phyloP scores from a whole-genome alignment of 2,329 filamentous ascomycete genomes.

The Talaromyces funiculosus region DNA sequence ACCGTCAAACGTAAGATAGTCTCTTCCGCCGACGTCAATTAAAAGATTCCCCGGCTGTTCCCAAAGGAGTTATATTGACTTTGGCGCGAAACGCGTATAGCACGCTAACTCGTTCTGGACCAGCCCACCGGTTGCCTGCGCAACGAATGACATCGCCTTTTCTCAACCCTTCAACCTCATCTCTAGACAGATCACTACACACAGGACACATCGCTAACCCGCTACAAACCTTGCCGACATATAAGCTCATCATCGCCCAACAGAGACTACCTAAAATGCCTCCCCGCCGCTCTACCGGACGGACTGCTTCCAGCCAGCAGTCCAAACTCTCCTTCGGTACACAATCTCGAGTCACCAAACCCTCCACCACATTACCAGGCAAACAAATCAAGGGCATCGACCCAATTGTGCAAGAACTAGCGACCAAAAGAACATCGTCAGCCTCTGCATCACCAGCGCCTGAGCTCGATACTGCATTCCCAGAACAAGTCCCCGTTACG shows the following conservation, averaged over 20 bases:
- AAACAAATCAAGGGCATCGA: slow-evolving; percentile 17
- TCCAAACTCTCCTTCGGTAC: slow-evolving; percentile 59
- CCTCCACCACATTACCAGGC: slow-evolving; percentile 32
- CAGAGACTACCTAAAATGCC: slow-evolving; percentile 42
- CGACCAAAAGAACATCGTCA: slow-evolving; percentile 8
- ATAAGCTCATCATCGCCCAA: background rate
- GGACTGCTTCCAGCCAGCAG: slow-evolving; percentile 42
- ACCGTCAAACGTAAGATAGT: background rate
- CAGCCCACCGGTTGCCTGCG: slow-evolving; percentile 17
- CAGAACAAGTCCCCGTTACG: slow-evolving; percentile 24
- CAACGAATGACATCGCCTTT: slow-evolving; percentile 10
- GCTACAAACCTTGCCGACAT: background rate
- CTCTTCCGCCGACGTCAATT: background rate
- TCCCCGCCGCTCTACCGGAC: slow-evolving; percentile 33
- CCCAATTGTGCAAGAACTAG: slow-evolving; percentile 1
- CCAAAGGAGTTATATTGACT: slow-evolving; percentile 13
- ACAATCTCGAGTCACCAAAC: slow-evolving; percentile 55
- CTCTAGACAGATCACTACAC: background rate
- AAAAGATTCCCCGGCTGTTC: background rate
- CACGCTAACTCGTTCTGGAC: slow-evolving; percentile 31
- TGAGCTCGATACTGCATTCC: slow-evolving; percentile 20
- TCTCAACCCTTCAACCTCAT: background rate
- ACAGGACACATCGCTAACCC: background rate
- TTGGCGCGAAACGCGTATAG: background rate
- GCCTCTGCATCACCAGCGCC: background rate